phyloP scores from a whole-genome alignment of 441 rosid genomes.

The Mallotus japonicus region DNA sequence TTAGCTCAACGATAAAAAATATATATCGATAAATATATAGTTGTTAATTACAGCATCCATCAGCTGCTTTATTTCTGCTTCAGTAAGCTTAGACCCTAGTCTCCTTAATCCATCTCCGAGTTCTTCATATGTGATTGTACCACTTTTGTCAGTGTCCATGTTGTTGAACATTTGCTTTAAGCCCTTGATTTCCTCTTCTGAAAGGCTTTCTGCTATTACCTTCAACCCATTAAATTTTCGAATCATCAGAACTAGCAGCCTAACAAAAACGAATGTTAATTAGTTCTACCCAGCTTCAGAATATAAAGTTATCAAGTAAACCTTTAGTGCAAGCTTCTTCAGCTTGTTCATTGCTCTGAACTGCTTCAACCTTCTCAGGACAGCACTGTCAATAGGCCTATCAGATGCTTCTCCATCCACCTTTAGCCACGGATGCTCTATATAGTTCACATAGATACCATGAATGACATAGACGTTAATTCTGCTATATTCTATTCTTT shows the following conservation, averaged over 20 bases:
- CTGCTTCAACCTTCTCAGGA: constrained; percentile 74
- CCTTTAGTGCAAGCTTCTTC: constrained; percentile 87
- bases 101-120: constrained; percentile 59
- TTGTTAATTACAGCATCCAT: constrained; percentile 78
- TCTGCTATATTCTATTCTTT: not conserved
- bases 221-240: constrained; percentile 24
- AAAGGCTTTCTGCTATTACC: constrained; percentile 79
- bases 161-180: constrained; percentile 77
- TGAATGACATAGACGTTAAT: not conserved
- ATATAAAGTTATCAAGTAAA: constrained; percentile 15
- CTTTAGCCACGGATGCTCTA: constrained; percentile 88
- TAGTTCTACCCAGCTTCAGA: not conserved
- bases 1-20: not conserved
- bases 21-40: not conserved
- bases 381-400: constrained; percentile 76
- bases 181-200: constrained; percentile 83
- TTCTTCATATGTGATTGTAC: constrained; percentile 75
- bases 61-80: constrained; percentile 68
- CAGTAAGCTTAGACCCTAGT: constrained; percentile 78
- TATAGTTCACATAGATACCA: constrained; percentile 15
- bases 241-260: not conserved
- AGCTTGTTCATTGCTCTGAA: constrained; percentile 90
- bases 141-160: constrained; percentile 86
- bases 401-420: constrained; percentile 60
- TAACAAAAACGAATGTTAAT: too few species aligned